Percentiles rank a stretch among this genome's conserved stretches.
phyloP scores from a whole-genome alignment of 495 filamentous ascomycete species.

The Penicillium argentinense region DNA sequence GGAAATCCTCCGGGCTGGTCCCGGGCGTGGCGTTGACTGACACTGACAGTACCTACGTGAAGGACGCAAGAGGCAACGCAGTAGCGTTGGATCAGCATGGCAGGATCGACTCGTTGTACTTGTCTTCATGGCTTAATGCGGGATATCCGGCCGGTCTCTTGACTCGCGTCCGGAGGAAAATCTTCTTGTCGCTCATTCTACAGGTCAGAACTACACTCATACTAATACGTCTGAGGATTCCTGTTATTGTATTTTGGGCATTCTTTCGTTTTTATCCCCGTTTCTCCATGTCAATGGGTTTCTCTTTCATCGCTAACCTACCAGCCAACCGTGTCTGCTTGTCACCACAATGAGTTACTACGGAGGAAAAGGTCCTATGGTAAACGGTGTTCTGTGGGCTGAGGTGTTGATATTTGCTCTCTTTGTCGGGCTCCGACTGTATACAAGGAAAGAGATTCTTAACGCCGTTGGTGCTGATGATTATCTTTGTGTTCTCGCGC shows the following conservation, averaged over 20 bases:
- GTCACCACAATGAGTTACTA: slow-evolving; percentile 22
- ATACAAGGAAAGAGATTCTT: slow-evolving; percentile 24
- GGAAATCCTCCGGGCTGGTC: not conserved
- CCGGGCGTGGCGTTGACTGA: too few relatives aligned
- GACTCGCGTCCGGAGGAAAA: not conserved
- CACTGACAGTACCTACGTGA: too few relatives aligned
- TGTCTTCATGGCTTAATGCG: slow-evolving; percentile 1
- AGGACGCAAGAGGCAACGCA: too few relatives aligned
- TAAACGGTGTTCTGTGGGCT: slow-evolving; percentile 27
- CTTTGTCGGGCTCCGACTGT: slow-evolving; percentile 23
- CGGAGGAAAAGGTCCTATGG: slow-evolving; percentile 28
- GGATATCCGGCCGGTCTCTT: not conserved
- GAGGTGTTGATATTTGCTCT: slow-evolving; percentile 17
- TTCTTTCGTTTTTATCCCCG: too few relatives aligned
- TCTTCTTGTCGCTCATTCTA: slow-evolving; percentile 9
- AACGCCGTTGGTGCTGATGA: slow-evolving; percentile 27
- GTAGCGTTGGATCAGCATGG: not conserved
- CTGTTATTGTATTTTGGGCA: not conserved
- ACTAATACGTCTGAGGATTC: not conserved
- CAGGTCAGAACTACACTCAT: slow-evolving; percentile 1
- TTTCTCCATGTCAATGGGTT: not conserved
- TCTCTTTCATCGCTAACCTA: not conserved
- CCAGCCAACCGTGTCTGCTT: too few relatives aligned
- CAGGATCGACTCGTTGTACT: not conserved
- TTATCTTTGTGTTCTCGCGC: slow-evolving; percentile 16